phyloP scores from a whole-genome alignment of 768 basidiomycete genomes.

The Coprinopsis sp. region DNA sequence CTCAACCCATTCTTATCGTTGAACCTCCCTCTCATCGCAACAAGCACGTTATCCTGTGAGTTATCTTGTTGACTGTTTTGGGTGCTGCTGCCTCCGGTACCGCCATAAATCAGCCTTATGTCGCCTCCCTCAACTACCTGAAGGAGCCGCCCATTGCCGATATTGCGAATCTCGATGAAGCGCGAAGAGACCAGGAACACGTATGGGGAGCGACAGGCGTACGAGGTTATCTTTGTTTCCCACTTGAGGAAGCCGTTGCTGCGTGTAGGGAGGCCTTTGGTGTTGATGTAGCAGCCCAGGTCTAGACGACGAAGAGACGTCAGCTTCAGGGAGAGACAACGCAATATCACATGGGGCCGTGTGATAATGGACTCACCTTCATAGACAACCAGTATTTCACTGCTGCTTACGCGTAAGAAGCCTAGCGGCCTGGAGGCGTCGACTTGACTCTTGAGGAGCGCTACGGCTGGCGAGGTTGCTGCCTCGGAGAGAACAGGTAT shows the following conservation, averaged over 20 bases:
- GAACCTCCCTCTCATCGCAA: slow-evolving; percentile 58
- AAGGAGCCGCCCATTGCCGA: slow-evolving; percentile 61
- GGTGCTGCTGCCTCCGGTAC: slow-evolving; percentile 15
- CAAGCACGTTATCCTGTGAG: slow-evolving; percentile 42
- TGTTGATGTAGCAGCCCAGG: slow-evolving; percentile 73
- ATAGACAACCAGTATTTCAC: slow-evolving; percentile 68
- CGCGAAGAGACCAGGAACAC: slow-evolving; percentile 69
- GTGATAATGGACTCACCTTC: slow-evolving; percentile 73
- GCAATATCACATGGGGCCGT: no score
- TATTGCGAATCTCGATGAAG: slow-evolving; percentile 72
- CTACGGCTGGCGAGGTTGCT: slow-evolving; percentile 35
- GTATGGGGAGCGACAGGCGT: slow-evolving; percentile 55
- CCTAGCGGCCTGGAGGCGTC: slow-evolving; percentile 63
- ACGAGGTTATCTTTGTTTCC: slow-evolving; percentile 68
- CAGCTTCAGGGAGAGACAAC: not conserved
- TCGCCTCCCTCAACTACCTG: slow-evolving; percentile 78
- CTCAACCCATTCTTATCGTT: slow-evolving; percentile 54
- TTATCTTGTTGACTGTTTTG: no score
- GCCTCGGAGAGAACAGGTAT: slow-evolving; percentile 51
- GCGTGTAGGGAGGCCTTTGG: slow-evolving; percentile 60
- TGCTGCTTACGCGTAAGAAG: slow-evolving; percentile 47
- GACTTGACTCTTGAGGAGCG: slow-evolving; percentile 53
- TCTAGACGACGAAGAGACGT: slow-evolving; percentile 33
- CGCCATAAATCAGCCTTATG: slow-evolving; percentile 58
- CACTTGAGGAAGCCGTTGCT: slow-evolving; percentile 65